phyloP scores from a whole-genome alignment of 257 asterid genomes.

The Capsicum rhomboideum region DNA sequence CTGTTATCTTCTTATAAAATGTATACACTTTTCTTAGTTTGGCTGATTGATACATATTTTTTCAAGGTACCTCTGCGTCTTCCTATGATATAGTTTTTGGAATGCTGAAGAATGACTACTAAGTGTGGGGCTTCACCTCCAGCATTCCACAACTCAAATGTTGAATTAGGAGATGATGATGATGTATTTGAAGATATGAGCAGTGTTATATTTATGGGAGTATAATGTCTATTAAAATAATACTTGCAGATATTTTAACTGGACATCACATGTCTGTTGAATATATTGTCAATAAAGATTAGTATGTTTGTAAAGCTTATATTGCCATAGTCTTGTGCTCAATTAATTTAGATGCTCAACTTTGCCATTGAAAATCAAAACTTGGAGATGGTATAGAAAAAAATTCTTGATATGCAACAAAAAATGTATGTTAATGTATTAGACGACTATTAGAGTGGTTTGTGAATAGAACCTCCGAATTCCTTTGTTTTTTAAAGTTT shows the following conservation, averaged over 20 bases:
- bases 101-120: neutral
- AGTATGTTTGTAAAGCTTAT: neutral
- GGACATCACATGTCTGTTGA: neutral
- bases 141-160: neutral
- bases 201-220: neutral
- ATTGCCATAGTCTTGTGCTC: neutral
- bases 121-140: neutral
- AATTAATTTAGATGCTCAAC: neutral
- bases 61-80: neutral
- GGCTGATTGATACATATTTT: neutral
- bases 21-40: no score
- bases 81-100: neutral
- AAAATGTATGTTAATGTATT: neutral
- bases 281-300: neutral
- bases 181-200: neutral
- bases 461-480: no score
- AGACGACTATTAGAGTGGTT: neutral
- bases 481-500: neutral
- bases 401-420: no score
- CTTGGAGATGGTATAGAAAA: neutral
- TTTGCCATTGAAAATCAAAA: no score
- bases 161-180: neutral
- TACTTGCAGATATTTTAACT: neutral
- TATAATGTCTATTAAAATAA: neutral
- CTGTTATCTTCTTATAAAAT: no score